Percentiles rank a stretch among this genome's conserved stretches.
These are phyloP conservation scores for Chlamydomonas reinhardtii DNA, from an alignment of 163 green algal species.

Conservation along the genomic window DNA sequence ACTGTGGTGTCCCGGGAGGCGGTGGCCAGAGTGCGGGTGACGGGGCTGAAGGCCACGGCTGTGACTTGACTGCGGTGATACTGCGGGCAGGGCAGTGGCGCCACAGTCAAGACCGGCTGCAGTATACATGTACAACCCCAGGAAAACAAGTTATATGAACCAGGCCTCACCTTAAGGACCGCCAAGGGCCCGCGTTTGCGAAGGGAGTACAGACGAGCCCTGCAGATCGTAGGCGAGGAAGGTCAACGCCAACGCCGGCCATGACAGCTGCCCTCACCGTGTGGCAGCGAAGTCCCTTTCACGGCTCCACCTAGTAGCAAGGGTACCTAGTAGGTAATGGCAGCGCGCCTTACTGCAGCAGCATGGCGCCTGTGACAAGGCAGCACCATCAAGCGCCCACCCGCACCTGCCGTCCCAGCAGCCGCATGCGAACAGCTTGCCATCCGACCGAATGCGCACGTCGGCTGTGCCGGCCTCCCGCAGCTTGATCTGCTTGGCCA, in stretches of 20 bases:
- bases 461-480: not conserved
- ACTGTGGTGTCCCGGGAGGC: slow-evolving; percentile 31
- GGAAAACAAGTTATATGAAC: too few species aligned
- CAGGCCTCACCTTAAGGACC: slow-evolving; percentile 24
- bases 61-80: slow-evolving; percentile 36
- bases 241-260: too few species aligned
- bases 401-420: slow-evolving; percentile 34
- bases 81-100: not conserved
- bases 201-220: slow-evolving; percentile 22
- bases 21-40: not conserved
- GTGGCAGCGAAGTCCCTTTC: too few species aligned
- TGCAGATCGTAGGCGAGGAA: not conserved
- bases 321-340: too few species aligned
- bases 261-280: too few species aligned
- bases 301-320: too few species aligned
- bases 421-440: slow-evolving; percentile 26
- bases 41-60: slow-evolving; percentile 32
- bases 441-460: slow-evolving; percentile 20
- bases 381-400: too few species aligned
- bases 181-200: slow-evolving; percentile 18
- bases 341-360: too few species aligned
- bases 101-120: too few species aligned
- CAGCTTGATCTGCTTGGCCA: not conserved
- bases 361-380: too few species aligned
- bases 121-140: too few species aligned